Base-by-base conservation (phyloP, 1,284 basidiomycete species). In the Naganishia liquefaciens region DNA sequence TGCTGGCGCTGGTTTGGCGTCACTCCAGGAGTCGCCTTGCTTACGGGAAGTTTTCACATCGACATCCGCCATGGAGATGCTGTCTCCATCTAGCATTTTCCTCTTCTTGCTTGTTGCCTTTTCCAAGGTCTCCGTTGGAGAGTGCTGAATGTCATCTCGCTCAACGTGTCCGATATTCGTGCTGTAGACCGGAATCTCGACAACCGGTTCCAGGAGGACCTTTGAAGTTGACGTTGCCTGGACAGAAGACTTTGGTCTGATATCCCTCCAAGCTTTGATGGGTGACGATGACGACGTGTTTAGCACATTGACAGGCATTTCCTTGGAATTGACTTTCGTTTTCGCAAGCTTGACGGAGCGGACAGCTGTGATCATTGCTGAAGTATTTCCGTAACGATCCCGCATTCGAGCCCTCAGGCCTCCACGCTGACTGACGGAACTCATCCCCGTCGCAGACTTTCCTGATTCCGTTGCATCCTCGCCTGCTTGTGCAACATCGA, bases 331-430 rank as follows among this genome's bases (percentile, higher is more conserved):
- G 11, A 21, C 19, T 2, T 13, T 50, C 6, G 33, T 7, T 23
- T 39, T 60, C 3, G 10, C 5, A 37, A 37, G 33, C 33, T 37
- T 37, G 33, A 37, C 33, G 10, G 33, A 37, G 7, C 33, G 33
- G 33, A 37, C 33, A 13, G 33, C 33, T 37, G 33, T 37, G 33
- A 37, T 37, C 33, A 37, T 37, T 28, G 55, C 46, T 19, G 46
- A 33, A n/a, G 57, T 60, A 50, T 60, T 60, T 19, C 57, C 57
- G 23, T 60, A 28, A 9, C 57, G 57, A 60, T 60, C 57, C 33
- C 57, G 46, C 57, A 60, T 60, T 10, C 57, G 46, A 27, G 57
- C 46, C 13, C 47, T 15, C 27, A 46, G 49, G 19, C 57, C 57
- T 39, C 57, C 57, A 7, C 57, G 57, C 28, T 60, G 57, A 28